Base-by-base conservation (phyloP, 768 basidiomycete species). In the Lactarius trivialis region DNA sequence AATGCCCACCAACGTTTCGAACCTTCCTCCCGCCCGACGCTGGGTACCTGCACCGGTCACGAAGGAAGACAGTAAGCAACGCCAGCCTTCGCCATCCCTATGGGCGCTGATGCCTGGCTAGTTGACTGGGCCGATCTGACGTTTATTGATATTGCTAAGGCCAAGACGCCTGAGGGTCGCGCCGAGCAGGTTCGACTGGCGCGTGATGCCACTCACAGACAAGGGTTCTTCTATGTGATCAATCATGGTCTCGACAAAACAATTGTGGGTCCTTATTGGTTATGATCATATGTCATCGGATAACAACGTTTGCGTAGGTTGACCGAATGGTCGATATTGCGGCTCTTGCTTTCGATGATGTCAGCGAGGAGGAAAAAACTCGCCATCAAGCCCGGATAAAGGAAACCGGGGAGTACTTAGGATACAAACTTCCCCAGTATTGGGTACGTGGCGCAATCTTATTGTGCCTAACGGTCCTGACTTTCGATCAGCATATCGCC, bases 351-450 rank as follows among this genome's bases (percentile, higher is more conserved):
- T 75, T 77, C 61, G 63, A 70, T 7, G 67, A 70, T 30, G 75
- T 76, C 12, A 62, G 67, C 0, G 68, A 71, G 14, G 73, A 73
- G 3, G 76, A 77, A 62, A 77, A 76, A 58, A 53, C 66, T 37
- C 55, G 56, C 17, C 74, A 72, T 55, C 66, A 59, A 1, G 73
- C 72, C 0, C 67, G 72, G 39, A 73, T 74, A 53, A 72, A 79
- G 64, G 70, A 73, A 56, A 76, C 74, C 0, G 81, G 81, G 2
- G 78, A 78, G 0, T 84, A 81, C 61, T 78, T 81, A 56, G 83
- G 83, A 0, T 85, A 84, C 65, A 84, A 85, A 64, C 75, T 74
- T 7, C 76, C 78, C 11, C 75, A 80, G 60, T 80, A 79, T 55
- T 85, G 82, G 82, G 83, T 82, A 65, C 8, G 73, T 67, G 1